These are phyloP conservation scores for Candida vartiovaarae DNA, from an alignment of 805 yeast genomes.

Conservation along the genomic window DNA sequence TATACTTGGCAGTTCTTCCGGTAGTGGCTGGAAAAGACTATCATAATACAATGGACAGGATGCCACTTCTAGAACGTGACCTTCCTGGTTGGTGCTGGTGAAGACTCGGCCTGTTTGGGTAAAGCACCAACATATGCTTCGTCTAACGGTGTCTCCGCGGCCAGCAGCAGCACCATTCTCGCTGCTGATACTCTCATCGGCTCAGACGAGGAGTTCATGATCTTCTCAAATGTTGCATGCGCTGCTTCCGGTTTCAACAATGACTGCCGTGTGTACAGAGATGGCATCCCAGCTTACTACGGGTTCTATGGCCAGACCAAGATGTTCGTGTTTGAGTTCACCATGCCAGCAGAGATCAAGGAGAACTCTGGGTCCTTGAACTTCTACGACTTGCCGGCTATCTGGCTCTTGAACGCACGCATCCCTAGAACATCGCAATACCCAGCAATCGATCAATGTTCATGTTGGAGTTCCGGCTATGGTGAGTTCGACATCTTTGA, in stretches of 20 bases:
- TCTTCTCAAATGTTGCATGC: slow-evolving; percentile 55
- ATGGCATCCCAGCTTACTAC: slow-evolving; percentile 68
- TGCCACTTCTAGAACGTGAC: slow-evolving; percentile 57
- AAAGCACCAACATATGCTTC: slow-evolving; percentile 58
- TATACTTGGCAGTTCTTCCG: slow-evolving; percentile 24
- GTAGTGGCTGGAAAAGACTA: slow-evolving; percentile 48
- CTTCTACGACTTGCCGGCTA: slow-evolving; percentile 62
- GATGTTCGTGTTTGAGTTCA: slow-evolving; percentile 67
- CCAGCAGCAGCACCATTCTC: slow-evolving; percentile 41
- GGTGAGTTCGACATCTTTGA: slow-evolving; percentile 78
- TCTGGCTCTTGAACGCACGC: slow-evolving; percentile 67
- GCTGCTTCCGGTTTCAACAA: slow-evolving; percentile 43
- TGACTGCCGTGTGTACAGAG: slow-evolving; percentile 71
- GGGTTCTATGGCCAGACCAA: slow-evolving; percentile 63
- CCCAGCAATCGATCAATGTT: slow-evolving; percentile 52
- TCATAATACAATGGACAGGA: slow-evolving; percentile 50
- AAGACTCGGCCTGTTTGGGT: slow-evolving; percentile 56
- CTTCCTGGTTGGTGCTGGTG: slow-evolving; percentile 59
- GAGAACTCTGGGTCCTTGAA: slow-evolving; percentile 22
- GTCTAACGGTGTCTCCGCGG: slow-evolving; percentile 44
- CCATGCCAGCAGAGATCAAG: slow-evolving; percentile 50
- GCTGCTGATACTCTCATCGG: slow-evolving; percentile 39
- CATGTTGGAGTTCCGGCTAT: slow-evolving; percentile 74
- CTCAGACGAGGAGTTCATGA: slow-evolving; percentile 54
- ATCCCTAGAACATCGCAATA: slow-evolving; percentile 74